Evolutionary conservation across 2,329 filamentous ascomycete genomes (phyloP).

Genomic region (Botrytis aclada): DNA sequence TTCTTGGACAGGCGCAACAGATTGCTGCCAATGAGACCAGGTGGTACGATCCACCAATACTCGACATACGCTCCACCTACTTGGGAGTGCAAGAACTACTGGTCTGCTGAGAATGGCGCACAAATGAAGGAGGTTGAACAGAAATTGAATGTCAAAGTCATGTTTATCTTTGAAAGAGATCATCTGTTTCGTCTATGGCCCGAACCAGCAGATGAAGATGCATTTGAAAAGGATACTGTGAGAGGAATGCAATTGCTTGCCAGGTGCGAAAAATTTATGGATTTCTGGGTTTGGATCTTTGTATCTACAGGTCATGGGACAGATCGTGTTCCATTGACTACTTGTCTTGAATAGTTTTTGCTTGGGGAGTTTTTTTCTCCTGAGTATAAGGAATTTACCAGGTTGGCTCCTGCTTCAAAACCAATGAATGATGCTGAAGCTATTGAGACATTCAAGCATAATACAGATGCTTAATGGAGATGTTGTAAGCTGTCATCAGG

Average conservation of each 20-base stretch:
- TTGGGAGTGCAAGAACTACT: not conserved
- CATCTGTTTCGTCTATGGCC: not conserved
- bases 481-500: not conserved
- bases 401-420: not conserved
- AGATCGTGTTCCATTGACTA: not conserved
- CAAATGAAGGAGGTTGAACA: not conserved
- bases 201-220: not conserved
- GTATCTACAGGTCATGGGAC: fast-evolving
- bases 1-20: fast-evolving
- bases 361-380: not conserved
- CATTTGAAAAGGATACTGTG: not conserved
- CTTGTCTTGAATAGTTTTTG: not conserved
- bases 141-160: not conserved
- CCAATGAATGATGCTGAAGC: not conserved
- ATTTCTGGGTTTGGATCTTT: not conserved
- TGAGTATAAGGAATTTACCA: not conserved
- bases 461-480: not conserved
- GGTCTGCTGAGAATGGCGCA: not conserved
- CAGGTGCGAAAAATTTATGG: not conserved
- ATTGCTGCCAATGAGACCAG: not conserved
- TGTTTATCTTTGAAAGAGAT: not conserved
- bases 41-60: not conserved
- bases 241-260: not conserved
- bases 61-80: not conserved
- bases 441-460: not conserved